These are phyloP conservation scores for Globisporangium cylindrosporum DNA, from an alignment of 352 stramenopile species.

Conservation along the genomic window DNA sequence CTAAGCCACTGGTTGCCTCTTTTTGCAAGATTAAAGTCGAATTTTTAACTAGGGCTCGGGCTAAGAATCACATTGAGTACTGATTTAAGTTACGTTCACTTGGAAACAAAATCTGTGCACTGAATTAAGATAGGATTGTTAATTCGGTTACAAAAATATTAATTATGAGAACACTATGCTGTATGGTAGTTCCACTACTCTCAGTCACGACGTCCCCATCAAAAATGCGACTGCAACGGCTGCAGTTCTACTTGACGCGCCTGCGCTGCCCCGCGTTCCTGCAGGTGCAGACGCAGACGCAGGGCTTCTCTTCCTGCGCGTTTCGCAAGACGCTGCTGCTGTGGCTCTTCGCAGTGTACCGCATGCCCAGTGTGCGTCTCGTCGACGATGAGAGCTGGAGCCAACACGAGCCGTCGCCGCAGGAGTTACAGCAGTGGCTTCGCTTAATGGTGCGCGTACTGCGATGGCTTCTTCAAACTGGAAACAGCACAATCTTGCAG, in stretches of 20 bases:
- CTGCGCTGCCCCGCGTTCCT: constrained; percentile 43
- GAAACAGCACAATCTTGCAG: too few relatives aligned
- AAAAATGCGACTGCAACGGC: background rate
- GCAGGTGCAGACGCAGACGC: constrained; percentile 14
- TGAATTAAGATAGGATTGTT: too few relatives aligned
- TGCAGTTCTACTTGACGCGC: constrained; percentile 11
- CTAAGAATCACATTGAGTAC: too few relatives aligned
- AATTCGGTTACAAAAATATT: too few relatives aligned
- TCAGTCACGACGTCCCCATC: background rate
- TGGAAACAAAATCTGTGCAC: too few relatives aligned
- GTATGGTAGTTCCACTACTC: background rate
- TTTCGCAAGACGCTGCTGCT: constrained; percentile 35
- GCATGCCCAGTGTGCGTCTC: constrained; percentile 24
- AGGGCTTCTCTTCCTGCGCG: constrained; percentile 11
- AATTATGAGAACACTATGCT: too few relatives aligned
- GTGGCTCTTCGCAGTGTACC: constrained; percentile 45
- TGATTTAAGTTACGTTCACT: too few relatives aligned
- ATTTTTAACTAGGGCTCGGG: too few relatives aligned
- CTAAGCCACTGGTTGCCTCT: too few relatives aligned
- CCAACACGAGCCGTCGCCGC: constrained; percentile 24
- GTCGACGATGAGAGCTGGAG: constrained; percentile 31
- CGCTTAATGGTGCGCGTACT: constrained; percentile 19
- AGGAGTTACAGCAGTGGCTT: constrained; percentile 35
- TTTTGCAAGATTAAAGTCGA: too few relatives aligned
- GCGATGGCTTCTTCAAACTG: background rate